Percentiles rank a stretch among this genome's conserved stretches.
These are phyloP conservation scores for Viola odorata DNA, from an alignment of 345 rosid species.

Conservation along the genomic window DNA sequence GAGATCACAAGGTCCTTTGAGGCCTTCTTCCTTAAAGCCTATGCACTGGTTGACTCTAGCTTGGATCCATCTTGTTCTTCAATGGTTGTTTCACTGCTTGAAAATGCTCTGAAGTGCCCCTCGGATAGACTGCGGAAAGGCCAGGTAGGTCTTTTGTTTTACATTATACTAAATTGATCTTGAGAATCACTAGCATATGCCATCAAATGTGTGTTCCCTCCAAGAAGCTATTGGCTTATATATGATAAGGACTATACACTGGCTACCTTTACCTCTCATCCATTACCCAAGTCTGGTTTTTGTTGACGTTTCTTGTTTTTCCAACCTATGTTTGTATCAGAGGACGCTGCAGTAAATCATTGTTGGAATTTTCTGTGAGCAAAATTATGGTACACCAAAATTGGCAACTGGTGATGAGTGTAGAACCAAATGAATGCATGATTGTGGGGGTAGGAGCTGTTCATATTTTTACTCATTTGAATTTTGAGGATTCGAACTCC, in stretches of 20 bases:
- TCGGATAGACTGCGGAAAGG: slow-evolving; percentile 98
- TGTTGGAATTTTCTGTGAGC: neutral
- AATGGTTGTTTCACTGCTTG: slow-evolving; percentile 83
- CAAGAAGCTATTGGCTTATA: no score
- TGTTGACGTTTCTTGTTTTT: no score
- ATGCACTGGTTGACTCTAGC: slow-evolving; percentile 95
- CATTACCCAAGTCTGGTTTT: no score
- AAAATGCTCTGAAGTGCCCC: slow-evolving; percentile 91
- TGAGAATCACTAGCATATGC: slow-evolving; percentile 1
- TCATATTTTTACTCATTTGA: no score
- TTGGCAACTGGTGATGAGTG: no score
- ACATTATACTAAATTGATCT: slow-evolving; percentile 10
- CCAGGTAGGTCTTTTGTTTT: slow-evolving; percentile 48
- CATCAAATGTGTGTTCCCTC: neutral
- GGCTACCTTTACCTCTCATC: no score
- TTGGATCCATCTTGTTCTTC: slow-evolving; percentile 72
- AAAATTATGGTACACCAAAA: no score
- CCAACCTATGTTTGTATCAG: no score
- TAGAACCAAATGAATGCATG: neutral
- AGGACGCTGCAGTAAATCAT: neutral
- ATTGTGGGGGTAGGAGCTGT: no score
- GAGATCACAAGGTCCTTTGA: slow-evolving; percentile 83
- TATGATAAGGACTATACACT: no score
- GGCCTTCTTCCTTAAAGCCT: slow-evolving; percentile 97
- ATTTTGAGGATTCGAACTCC: no score